Evolutionary conservation across 192 early-diverging fungal genomes (phyloP).

Genomic region (Geosiphon pyriformis): DNA sequence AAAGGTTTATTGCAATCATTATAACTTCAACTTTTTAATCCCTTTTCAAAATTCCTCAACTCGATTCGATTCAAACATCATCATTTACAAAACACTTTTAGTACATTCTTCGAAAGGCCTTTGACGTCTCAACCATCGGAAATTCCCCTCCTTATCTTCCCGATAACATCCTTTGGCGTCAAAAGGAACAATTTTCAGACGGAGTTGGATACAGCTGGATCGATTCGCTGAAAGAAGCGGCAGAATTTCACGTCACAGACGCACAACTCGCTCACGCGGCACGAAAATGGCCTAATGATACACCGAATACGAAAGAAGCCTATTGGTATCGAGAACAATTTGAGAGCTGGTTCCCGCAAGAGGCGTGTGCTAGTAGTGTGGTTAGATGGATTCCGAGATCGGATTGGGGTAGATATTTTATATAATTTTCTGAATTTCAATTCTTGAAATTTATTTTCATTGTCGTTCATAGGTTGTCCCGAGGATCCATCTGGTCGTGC

Average conservation of each 20-base stretch:
- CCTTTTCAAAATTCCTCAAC: too few relatives aligned
- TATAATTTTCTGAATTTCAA: background rate
- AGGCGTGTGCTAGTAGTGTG: slow-evolving; percentile 84
- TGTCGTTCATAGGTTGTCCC: slow-evolving; percentile 63
- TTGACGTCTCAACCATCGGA: slow-evolving; percentile 84
- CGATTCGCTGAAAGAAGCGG: slow-evolving; percentile 79
- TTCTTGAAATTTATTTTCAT: background rate
- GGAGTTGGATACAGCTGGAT: slow-evolving; percentile 99
- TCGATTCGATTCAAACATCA: too few relatives aligned
- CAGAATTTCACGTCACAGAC: slow-evolving; percentile 68
- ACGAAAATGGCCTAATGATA: slow-evolving; percentile 76
- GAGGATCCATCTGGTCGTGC: slow-evolving; percentile 97
- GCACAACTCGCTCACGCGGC: slow-evolving; percentile 64
- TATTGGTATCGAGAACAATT: slow-evolving; percentile 92
- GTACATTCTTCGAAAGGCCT: slow-evolving; percentile 92
- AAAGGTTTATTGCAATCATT: slow-evolving; percentile 46
- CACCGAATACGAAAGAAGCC: slow-evolving; percentile 93
- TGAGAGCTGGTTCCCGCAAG: slow-evolving; percentile 90
- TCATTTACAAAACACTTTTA: background rate
- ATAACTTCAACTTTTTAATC: too few relatives aligned
- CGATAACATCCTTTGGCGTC: slow-evolving; percentile 88
- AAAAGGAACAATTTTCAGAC: slow-evolving; percentile 99
- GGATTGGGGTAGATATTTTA: slow-evolving; percentile 68
- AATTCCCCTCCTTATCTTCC: slow-evolving; percentile 74
- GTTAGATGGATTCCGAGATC: slow-evolving; percentile 93